Base-by-base conservation (phyloP, 208 protist genomes). In the Leptomonas pyrrhocoris region DNA sequence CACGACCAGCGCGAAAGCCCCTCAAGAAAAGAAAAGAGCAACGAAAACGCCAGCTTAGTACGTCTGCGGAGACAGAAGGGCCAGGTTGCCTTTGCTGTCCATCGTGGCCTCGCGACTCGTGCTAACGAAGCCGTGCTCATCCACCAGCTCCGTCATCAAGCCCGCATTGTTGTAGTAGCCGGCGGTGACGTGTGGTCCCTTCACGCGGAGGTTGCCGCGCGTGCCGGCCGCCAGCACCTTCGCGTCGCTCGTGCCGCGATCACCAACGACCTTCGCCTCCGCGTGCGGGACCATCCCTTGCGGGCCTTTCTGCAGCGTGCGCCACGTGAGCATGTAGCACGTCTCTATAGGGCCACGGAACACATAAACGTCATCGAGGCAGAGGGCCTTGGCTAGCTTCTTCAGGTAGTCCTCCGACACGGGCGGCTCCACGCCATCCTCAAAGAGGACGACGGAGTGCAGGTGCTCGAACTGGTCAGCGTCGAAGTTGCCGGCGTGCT, bases 91-190 rank as follows among this genome's bases (percentile, higher is more conserved):
- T 58, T 92, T 86, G 27, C 69, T 70, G 54, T 95, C 86, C 67
- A 97, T 91, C 18, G 82, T 67, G 15, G 77, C 92, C 68, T 97
- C 92, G 38, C 92, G 92, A 73, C 90, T 94, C 27, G 92, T 97
- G 77, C 74, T 89, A 23, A 78, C 80, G 68, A 92, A 97, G 46
- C 92, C 92, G 50, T 85, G 78, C 72, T 97, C 92, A 55, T 97
- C 92, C 46, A 95, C 86, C 51, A 97, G 46, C 77, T 97, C 89
- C 61, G 92, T 95, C 70, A 97, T 65, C 34, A 97, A 59, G 11
- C 92, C 92, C 6, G 92, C 92, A 57, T 97, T 97, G 79, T 95
- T 97, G 88, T 94, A 97, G 79, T 94, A 97, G 13, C 82, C 84
- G 15, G 88, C 69, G 13, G 85, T 88, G 31, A 97, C 76, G 68